phyloP scores from a whole-genome alignment of 257 asterid species.

The Verbascum thapsus region DNA sequence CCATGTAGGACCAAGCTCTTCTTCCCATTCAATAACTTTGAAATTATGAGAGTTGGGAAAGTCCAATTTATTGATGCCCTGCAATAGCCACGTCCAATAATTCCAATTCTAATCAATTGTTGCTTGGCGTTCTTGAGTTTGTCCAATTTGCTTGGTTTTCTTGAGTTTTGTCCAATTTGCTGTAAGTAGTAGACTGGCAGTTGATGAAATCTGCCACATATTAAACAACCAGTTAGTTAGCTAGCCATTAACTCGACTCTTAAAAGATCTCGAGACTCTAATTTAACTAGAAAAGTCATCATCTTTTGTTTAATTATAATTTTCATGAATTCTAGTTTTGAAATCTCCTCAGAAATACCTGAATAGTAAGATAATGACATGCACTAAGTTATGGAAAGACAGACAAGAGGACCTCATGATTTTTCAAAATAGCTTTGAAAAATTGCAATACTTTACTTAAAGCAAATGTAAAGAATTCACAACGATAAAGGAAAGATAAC shows the following conservation, averaged over 20 bases:
- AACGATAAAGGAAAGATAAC: too few species aligned
- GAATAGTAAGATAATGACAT: background rate
- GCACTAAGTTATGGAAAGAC: constrained; percentile 15
- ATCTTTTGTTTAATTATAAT: too few species aligned
- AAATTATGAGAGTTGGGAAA: constrained; percentile 21
- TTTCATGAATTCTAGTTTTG: background rate
- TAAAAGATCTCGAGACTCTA: background rate
- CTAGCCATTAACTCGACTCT: background rate
- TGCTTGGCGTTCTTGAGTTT: background rate
- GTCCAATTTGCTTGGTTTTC: constrained; percentile 16
- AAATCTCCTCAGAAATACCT: constrained; percentile 8
- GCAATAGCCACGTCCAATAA: constrained; percentile 31
- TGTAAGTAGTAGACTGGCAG: background rate
- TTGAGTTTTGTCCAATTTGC: constrained; percentile 22
- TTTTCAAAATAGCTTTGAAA: background rate
- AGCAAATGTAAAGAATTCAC: too few species aligned
- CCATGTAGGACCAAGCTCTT: constrained; percentile 40
- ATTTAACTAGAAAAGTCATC: too few species aligned
- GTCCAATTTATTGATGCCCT: constrained; percentile 27
- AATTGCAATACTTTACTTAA: background rate
- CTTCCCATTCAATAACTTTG: constrained; percentile 26
- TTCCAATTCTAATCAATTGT: constrained; percentile 30
- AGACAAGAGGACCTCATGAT: background rate
- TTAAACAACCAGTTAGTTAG: constrained; percentile 24
- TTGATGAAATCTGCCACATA: constrained; percentile 23